phyloP scores from a whole-genome alignment of 2,329 filamentous ascomycete species.

The Aspergillus nomiae region DNA sequence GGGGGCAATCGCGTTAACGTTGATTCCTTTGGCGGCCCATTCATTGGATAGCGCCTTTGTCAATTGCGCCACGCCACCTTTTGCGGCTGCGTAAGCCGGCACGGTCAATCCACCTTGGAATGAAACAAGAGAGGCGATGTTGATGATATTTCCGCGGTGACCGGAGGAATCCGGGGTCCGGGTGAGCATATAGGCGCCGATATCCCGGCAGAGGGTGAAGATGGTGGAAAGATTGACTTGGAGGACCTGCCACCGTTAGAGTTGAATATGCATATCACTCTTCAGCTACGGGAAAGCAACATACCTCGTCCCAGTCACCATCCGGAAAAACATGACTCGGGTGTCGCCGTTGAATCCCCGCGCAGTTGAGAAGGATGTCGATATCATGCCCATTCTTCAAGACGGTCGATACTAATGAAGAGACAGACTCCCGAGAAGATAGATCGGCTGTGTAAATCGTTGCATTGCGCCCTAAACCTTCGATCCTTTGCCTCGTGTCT shows the following conservation, averaged over 20 bases:
- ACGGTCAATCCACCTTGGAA: slow-evolving; percentile 89
- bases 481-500: slow-evolving; percentile 25
- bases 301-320: slow-evolving; percentile 67
- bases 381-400: slow-evolving; percentile 54
- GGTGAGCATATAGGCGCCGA: slow-evolving; percentile 26
- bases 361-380: slow-evolving; percentile 78
- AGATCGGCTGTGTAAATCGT: slow-evolving; percentile 40
- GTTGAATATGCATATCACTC: not conserved
- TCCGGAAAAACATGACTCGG: slow-evolving; percentile 71
- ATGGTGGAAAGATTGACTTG: slow-evolving; percentile 82
- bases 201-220: slow-evolving; percentile 56
- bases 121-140: slow-evolving; percentile 76
- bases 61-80: slow-evolving; percentile 81
- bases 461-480: slow-evolving; percentile 34
- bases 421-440: slow-evolving; percentile 32
- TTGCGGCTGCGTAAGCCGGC: slow-evolving; percentile 82
- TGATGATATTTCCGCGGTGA: slow-evolving; percentile 63
- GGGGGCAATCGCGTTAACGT: slow-evolving; percentile 85
- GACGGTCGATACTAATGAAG: slow-evolving; percentile 30
- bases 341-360: slow-evolving; percentile 77
- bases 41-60: slow-evolving; percentile 86
- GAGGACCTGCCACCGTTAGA: slow-evolving; percentile 55
- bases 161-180: slow-evolving; percentile 11
- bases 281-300: not conserved
- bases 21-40: slow-evolving; percentile 78